Evolutionary conservation across 192 early-diverging fungal genomes (phyloP).

Genomic region (Coemansia sp.): DNA sequence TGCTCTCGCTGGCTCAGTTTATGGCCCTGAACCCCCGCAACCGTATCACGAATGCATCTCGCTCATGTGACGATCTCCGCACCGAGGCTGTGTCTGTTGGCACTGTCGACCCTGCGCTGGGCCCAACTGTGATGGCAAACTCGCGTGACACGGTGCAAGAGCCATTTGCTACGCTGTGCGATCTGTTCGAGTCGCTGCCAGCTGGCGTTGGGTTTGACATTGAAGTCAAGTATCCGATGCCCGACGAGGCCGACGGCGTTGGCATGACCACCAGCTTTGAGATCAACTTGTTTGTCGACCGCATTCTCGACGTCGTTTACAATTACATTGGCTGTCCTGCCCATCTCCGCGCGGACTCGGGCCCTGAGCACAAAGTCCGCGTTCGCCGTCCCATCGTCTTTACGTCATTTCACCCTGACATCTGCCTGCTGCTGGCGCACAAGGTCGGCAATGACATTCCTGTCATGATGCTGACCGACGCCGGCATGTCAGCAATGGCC

Average conservation of each 20-base stretch:
- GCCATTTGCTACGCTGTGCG: slow-evolving; percentile 82
- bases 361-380: background rate
- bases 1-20: slow-evolving; percentile 71
- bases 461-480: slow-evolving; percentile 89
- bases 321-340: slow-evolving; percentile 18
- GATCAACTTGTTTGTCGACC: slow-evolving; percentile 82
- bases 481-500: slow-evolving; percentile 66
- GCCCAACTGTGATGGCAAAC: slow-evolving; percentile 66
- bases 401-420: slow-evolving; percentile 90
- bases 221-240: slow-evolving; percentile 94
- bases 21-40: slow-evolving; percentile 54
- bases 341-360: background rate
- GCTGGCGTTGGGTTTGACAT: slow-evolving; percentile 82
- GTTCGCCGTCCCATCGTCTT: slow-evolving; percentile 76
- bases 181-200: slow-evolving; percentile 76
- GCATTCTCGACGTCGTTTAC: slow-evolving; percentile 77
- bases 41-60: slow-evolving; percentile 6
- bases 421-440: slow-evolving; percentile 75
- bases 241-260: slow-evolving; percentile 81
- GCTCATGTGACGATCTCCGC: slow-evolving; percentile 28
- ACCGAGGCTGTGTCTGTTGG: background rate
- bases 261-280: slow-evolving; percentile 69
- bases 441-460: slow-evolving; percentile 83
- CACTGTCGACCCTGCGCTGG: background rate
- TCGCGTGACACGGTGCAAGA: slow-evolving; percentile 75